These are phyloP conservation scores for Ascoidea tarda DNA, from an alignment of 805 yeast species.

Conservation along the genomic window DNA sequence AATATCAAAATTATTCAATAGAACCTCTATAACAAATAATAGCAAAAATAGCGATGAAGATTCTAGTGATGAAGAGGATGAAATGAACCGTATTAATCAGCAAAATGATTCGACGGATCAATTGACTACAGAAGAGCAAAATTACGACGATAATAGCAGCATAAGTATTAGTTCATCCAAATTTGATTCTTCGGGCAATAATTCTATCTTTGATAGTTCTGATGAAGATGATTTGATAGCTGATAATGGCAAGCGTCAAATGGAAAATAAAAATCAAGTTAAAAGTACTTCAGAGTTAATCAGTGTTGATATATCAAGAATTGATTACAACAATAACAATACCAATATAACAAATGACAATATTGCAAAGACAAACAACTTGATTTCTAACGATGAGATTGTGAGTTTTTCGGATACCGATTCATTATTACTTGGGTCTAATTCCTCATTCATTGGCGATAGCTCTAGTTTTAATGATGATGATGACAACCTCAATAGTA, in stretches of 20 bases:
- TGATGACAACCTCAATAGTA: neutral
- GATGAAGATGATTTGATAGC: neutral
- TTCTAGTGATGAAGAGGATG: slow-evolving; percentile 4
- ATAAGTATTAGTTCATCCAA: slow-evolving; percentile 1
- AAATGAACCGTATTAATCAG: slow-evolving; percentile 6
- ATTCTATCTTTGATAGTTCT: neutral
- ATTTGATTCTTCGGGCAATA: neutral
- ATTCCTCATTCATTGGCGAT: neutral
- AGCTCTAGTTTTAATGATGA: neutral
- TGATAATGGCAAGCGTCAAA: neutral
- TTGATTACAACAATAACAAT: slow-evolving; percentile 4
- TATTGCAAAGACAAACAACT: neutral
- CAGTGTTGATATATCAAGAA: neutral
- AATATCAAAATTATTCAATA: neutral
- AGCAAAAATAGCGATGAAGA: neutral
- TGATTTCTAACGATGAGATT: neutral
- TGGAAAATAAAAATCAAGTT: neutral
- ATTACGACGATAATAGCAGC: neutral
- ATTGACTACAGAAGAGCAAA: neutral
- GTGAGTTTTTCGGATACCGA: neutral
- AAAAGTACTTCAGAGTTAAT: neutral
- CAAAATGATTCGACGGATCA: slow-evolving; percentile 2
- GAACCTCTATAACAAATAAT: neutral
- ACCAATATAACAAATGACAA: neutral
- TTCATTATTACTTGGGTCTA: neutral